A percentile compares a stretch with the other conserved stretches of the same genome.
Evolutionary conservation across 2,329 filamentous ascomycete genomes (phyloP).

Genomic region (Bipolaris cookei): DNA sequence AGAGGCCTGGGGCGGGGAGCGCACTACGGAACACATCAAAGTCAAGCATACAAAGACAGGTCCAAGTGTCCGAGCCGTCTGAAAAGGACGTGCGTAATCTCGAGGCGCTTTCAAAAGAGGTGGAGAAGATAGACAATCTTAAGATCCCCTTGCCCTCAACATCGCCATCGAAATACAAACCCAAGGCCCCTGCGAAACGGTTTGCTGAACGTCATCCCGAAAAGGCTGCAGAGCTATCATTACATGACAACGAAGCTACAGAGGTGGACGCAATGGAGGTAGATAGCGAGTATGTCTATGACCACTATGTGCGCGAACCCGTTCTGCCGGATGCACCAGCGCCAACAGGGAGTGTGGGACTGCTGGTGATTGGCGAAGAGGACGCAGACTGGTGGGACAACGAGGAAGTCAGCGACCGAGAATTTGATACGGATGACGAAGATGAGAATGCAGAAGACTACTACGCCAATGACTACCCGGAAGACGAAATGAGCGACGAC

Average conservation of each 20-base stretch:
- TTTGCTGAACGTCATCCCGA: slow-evolving; percentile 45
- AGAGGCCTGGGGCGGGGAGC: slow-evolving; percentile 38
- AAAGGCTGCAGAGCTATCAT: slow-evolving; percentile 28
- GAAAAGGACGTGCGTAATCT: slow-evolving; percentile 41
- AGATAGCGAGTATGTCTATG: slow-evolving; percentile 64
- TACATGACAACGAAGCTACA: slow-evolving; percentile 4
- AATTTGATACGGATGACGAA: slow-evolving; percentile 66
- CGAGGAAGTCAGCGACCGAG: slow-evolving; percentile 59
- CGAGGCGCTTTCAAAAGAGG: slow-evolving; percentile 41
- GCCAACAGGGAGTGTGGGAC: slow-evolving; percentile 46
- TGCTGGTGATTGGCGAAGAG: slow-evolving; percentile 58
- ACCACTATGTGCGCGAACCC: slow-evolving; percentile 63
- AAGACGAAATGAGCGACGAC: slow-evolving; percentile 77
- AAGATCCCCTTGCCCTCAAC: slow-evolving; percentile 17
- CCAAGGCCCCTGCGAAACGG: slow-evolving; percentile 42
- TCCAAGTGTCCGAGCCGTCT: slow-evolving; percentile 21
- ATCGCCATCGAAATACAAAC: slow-evolving; percentile 43
- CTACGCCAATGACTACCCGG: slow-evolving; percentile 80
- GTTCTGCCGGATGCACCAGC: slow-evolving; percentile 46
- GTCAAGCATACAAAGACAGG: slow-evolving; percentile 10
- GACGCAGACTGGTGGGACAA: slow-evolving; percentile 65
- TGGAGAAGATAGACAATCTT: slow-evolving; percentile 35
- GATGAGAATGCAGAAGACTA: slow-evolving; percentile 76
- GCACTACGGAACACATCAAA: slow-evolving; percentile 21
- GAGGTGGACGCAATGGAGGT: slow-evolving; percentile 45